Conservation (phyloP, 495 filamentous ascomycete species). For the Hypoxylon trugodes region DNA sequence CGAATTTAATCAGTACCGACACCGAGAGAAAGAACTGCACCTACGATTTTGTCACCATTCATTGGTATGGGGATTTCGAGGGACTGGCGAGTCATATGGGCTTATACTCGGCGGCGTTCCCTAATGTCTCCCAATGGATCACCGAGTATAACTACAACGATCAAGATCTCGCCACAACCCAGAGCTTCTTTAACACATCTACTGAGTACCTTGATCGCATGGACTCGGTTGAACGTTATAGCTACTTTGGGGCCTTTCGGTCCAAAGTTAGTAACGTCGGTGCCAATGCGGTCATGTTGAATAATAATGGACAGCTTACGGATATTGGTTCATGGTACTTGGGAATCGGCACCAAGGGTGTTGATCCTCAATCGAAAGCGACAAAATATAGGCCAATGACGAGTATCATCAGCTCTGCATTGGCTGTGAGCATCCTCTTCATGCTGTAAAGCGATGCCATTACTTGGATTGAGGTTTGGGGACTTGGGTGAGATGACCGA, state of each 20-base stretch:
- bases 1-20: slow-evolving; percentile 48
- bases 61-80: slow-evolving; percentile 82
- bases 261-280: slow-evolving; percentile 72
- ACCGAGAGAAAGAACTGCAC: slow-evolving; percentile 60
- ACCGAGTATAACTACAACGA: slow-evolving; percentile 71
- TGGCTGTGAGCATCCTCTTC: slow-evolving; percentile 1
- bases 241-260: slow-evolving; percentile 78
- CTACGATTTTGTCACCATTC: slow-evolving; percentile 75
- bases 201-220: slow-evolving; percentile 70
- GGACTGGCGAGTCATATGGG: slow-evolving; percentile 77
- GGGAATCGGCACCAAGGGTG: slow-evolving; percentile 61
- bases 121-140: slow-evolving; percentile 72
- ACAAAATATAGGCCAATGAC: not conserved
- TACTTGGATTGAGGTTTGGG: too few relatives aligned
- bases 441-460: not conserved
- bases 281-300: slow-evolving; percentile 71
- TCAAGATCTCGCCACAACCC: slow-evolving; percentile 60
- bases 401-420: not conserved
- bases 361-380: slow-evolving; percentile 40
- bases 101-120: slow-evolving; percentile 64
- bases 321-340: slow-evolving; percentile 81
- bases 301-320: slow-evolving; percentile 66
- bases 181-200: slow-evolving; percentile 71
- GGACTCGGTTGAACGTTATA: slow-evolving; percentile 68
- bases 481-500: too few relatives aligned